Evolutionary conservation across 2,329 filamentous ascomycete genomes (phyloP), one percentile per base, ranked within the genome.

Genomic region (Raffaelea albimanens): DNA sequence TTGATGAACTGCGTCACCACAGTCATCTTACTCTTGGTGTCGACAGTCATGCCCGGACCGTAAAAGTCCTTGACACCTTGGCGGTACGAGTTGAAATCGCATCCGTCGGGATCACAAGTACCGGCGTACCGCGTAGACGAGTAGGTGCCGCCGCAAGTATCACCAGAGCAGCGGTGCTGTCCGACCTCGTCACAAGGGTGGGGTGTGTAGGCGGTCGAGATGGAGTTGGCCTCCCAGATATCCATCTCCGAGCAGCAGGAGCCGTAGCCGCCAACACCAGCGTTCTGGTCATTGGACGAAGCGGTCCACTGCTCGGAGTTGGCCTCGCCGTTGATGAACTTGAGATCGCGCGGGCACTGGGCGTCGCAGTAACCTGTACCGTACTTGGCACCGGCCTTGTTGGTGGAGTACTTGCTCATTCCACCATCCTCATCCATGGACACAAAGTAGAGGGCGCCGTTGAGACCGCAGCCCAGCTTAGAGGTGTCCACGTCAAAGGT

Each of bases 401-500:
- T 76, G 60, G 64, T 67, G n/a, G 63, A 44, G 56, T 69, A 69
- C 58, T 67, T 67, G 59, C 58, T 55, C 56, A 67, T 58, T 43
- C 72, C 73, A 53, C 72, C 73, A 47, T 75, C 69, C 25, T 66
- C 61, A 29, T 73, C 68, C 75, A 78, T 78, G 52, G 70, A 54
- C 19, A 55, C 57, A 40, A 58, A 62, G 56, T 82, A 82, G 21
- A 83, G 61, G 23, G 79, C 79, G 46, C 78, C 80, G 46, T 52
- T 83, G 50, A 83, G 63, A 49, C 81, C 81, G 56, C 81, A 84
- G 42, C 71, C 73, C 25, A 83, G 67, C 53, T 73, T 72, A 40
- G 78, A 80, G 36, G 80, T 71, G 59, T 84, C 80, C 20, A 83
- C 78, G 47, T 82, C 78, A 51, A 84, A 82, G 21, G 76, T 75